Base-by-base conservation (phyloP, 2,329 filamentous ascomycete genomes). In the Nothomitra cinnamomea region DNA sequence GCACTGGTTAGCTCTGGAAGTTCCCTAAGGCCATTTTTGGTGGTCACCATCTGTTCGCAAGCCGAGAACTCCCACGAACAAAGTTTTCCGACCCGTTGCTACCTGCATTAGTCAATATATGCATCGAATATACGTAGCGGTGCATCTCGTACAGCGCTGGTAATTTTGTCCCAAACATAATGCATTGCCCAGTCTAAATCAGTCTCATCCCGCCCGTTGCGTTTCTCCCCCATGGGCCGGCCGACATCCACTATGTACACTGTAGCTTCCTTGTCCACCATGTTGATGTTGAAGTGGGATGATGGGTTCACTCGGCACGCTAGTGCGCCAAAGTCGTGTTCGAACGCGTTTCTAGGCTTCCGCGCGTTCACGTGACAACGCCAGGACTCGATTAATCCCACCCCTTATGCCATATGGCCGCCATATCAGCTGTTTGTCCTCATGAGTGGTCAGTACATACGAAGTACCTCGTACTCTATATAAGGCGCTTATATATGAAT, bases 161-260 rank as follows among this genome's bases (percentile, higher is more conserved):
- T 83, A 59, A 94, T 85, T 65, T 86, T 92, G 72, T 96, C 90
- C 89, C 90, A 98, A 51, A 96, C 78, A 68, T 95, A 98, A 57
- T 80, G 79, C 79, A 96, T 82, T 49, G 80, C 79, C 80, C 83
- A 98, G 56, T 95, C 87, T 17, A 98, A 77, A 65, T 96, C 85
- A 2, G 83, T 83, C 65, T 90, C 78, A 19, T 72, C 65, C 59
- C 92, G 80, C 24, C 83, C 87, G 69, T 79, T 75, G 60, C 80
- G 78, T 60, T 73, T 76, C 63, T 84, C 73, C 55, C 75, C 83
- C 85, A 94, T 95, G n/a, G 89, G 85, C 62, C 71, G 73, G 55
- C 88, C 89, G 22, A 95, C 73, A 69, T 98, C 92, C 56, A 98
- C 70, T 60, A 98, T 83, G 67, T 92, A 98, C 43, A 96, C 79